Evolutionary conservation across 495 filamentous ascomycete genomes (phyloP).

Genomic region (Penicillium chermesinum): DNA sequence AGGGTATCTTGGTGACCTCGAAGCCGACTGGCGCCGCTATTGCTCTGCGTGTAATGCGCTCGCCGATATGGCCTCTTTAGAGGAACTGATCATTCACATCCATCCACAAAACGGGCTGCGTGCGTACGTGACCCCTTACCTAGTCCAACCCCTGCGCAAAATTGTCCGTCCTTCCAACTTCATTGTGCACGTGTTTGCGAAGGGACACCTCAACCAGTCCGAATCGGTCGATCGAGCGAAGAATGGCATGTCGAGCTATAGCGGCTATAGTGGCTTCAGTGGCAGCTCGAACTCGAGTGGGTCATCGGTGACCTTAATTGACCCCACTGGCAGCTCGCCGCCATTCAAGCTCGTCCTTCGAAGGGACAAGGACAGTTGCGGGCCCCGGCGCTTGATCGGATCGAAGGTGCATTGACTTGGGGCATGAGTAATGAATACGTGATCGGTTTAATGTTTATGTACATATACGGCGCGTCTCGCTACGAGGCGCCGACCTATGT

Average conservation of each 20-base stretch:
- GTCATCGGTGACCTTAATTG: neutral
- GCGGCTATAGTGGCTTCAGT: neutral
- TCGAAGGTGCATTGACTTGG: conserved; percentile 3
- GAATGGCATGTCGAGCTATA: neutral
- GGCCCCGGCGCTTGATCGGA: conserved; percentile 9
- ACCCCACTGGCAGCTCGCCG: neutral
- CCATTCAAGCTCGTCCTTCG: neutral
- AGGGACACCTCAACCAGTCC: neutral
- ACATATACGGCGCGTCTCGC: neutral
- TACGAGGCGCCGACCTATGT: neutral
- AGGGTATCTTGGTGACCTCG: neutral
- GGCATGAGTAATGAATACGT: conserved; percentile 3
- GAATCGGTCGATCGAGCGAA: neutral
- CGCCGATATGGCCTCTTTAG: neutral
- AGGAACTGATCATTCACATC: conserved; percentile 2
- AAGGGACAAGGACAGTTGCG: neutral
- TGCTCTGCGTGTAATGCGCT: neutral
- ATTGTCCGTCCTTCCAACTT: neutral
- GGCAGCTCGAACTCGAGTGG: neutral
- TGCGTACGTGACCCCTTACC: neutral
- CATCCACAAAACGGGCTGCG: neutral
- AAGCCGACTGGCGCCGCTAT: neutral
- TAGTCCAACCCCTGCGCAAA: neutral
- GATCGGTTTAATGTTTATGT: conserved; percentile 9
- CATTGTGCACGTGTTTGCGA: neutral